A percentile compares a stretch with the other conserved stretches of the same genome.
Evolutionary conservation across 352 stramenopile species (phyloP).

Genomic region (Globisporangium parvum): DNA sequence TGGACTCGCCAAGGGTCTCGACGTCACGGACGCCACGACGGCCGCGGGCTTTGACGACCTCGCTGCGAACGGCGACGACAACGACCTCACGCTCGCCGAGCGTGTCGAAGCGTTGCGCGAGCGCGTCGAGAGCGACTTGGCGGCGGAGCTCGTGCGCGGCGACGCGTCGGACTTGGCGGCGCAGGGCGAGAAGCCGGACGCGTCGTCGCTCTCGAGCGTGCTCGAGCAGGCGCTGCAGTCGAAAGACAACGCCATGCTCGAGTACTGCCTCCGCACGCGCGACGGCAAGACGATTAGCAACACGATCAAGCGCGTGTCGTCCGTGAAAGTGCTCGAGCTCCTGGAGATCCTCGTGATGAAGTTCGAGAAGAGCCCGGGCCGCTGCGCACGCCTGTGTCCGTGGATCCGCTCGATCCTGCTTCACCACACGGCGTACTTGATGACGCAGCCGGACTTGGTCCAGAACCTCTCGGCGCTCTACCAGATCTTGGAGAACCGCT

Average conservation of each 20-base stretch:
- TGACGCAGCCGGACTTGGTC: constrained; percentile 80
- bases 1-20: constrained; percentile 44
- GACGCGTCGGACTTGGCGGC: constrained; percentile 28
- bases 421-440: constrained; percentile 81
- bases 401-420: constrained; percentile 80
- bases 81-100: constrained; percentile 67
- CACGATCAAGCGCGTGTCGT: constrained; percentile 71
- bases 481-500: constrained; percentile 75
- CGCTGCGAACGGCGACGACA: constrained; percentile 29
- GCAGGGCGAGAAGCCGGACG: constrained; percentile 51
- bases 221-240: constrained; percentile 81
- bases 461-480: constrained; percentile 77
- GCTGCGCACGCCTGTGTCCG: constrained; percentile 68
- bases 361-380: constrained; percentile 75
- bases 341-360: constrained; percentile 79
- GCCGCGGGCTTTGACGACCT: constrained; percentile 47
- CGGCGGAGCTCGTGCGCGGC: constrained; percentile 45
- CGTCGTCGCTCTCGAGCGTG: constrained; percentile 75
- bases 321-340: constrained; percentile 69
- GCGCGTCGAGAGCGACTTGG: constrained; percentile 66
- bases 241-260: constrained; percentile 82
- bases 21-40: constrained; percentile 50
- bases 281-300: constrained; percentile 70
- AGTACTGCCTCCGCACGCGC: constrained; percentile 75
- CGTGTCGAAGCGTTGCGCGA: constrained; percentile 71